Evolutionary conservation across 345 rosid species (phyloP).

Genomic region (Syzygium oleosum): DNA sequence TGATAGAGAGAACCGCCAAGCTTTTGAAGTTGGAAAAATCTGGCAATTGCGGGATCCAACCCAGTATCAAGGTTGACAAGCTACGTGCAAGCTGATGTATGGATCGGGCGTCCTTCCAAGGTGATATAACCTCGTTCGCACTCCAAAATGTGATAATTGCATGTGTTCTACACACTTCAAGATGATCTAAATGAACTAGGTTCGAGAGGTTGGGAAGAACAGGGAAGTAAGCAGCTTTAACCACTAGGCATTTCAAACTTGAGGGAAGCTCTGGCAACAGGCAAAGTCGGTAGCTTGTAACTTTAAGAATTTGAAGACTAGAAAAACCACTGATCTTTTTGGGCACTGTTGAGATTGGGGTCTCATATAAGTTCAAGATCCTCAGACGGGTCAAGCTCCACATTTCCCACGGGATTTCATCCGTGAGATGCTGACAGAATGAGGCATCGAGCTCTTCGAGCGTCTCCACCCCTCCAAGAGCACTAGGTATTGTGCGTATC

Average conservation of each 20-base stretch:
- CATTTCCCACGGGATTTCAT: no score
- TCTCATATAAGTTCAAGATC: no score
- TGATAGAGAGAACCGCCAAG: background rate
- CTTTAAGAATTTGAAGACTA: no score
- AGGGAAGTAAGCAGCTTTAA: background rate
- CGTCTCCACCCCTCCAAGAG: no score
- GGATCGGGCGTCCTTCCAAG: background rate
- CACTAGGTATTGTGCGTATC: no score
- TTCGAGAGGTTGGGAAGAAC: background rate
- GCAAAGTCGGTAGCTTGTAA: background rate
- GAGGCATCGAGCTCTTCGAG: no score
- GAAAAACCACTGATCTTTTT: no score
- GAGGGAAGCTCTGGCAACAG: background rate
- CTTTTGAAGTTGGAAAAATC: accelerated
- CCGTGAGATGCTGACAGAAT: no score
- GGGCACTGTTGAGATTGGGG: no score
- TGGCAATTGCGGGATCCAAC: accelerated
- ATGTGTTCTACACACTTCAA: background rate
- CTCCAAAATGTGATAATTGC: background rate
- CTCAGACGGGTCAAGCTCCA: no score
- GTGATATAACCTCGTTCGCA: accelerated
- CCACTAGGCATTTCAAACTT: background rate
- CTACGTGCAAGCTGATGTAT: accelerated
- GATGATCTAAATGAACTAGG: background rate
- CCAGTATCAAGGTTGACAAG: background rate